Conservation (phyloP, 1,284 basidiomycete genomes). For the Malassezia furfur region DNA sequence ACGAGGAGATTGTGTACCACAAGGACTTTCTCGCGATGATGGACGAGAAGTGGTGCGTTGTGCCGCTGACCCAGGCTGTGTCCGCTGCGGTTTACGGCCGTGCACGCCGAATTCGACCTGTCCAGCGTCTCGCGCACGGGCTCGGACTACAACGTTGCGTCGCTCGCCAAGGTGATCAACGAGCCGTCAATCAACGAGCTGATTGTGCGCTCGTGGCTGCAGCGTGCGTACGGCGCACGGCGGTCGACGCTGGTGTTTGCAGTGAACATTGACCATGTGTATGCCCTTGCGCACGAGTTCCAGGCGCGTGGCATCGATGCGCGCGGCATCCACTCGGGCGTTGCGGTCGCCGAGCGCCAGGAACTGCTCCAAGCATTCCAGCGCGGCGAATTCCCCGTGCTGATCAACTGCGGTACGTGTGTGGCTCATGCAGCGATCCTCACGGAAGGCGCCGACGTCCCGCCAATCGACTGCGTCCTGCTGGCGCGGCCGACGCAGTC, state of each 20-base stretch:
- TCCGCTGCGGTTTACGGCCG: conserved; percentile 42
- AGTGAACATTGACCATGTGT: conserved; percentile 75
- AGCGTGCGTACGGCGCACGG: conserved; percentile 49
- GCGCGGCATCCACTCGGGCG: conserved; percentile 63
- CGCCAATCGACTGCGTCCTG: conserved; percentile 71
- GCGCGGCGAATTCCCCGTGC: conserved; percentile 66
- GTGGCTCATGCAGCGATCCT: conserved; percentile 60
- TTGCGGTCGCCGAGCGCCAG: conserved; percentile 60
- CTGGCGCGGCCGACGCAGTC: conserved; percentile 69
- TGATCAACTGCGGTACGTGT: conserved; percentile 66
- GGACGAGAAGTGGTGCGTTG: conserved; percentile 67
- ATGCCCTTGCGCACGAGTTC: conserved; percentile 65
- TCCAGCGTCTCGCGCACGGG: conserved; percentile 18
- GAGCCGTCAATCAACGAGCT: conserved; percentile 33
- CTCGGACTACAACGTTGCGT: conserved; percentile 28
- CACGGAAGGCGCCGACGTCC: conserved; percentile 45
- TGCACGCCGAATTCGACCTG: conserved; percentile 38
- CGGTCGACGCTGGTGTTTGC: conserved; percentile 85
- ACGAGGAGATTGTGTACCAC: conserved; percentile 86
- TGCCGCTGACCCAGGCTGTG: conserved; percentile 23
- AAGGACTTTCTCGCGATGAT: conserved; percentile 85
- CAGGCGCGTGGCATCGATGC: conserved; percentile 73
- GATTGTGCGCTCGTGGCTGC: conserved; percentile 40
- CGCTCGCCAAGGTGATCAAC: conserved; percentile 37
- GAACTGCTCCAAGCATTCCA: conserved; percentile 63